Percentiles rank a stretch among this genome's conserved stretches.
These are phyloP conservation scores for Megacollybia marginata DNA, from an alignment of 768 basidiomycete species.

Conservation along the genomic window DNA sequence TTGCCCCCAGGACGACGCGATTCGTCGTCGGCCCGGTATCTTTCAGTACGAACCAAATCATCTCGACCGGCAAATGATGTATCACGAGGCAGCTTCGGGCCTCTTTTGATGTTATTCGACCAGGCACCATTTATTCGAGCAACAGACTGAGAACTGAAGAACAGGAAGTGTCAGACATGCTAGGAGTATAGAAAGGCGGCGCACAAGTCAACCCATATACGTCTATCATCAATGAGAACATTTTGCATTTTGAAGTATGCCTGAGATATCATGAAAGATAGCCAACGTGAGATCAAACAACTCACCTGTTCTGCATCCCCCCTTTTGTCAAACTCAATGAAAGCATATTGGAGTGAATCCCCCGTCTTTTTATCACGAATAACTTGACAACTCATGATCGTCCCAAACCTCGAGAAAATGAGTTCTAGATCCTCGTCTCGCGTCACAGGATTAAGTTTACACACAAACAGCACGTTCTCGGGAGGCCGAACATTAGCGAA, in stretches of 20 bases:
- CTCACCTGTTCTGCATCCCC: constrained; percentile 91
- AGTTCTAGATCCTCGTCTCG: constrained; percentile 94
- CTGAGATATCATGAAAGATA: constrained; percentile 26
- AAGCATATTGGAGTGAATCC: constrained; percentile 95
- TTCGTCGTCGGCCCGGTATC: constrained; percentile 41
- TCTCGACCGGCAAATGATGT: constrained; percentile 64
- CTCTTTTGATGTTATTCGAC: constrained; percentile 70
- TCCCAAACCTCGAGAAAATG: constrained; percentile 93
- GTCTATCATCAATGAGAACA: constrained; percentile 91
- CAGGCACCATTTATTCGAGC: constrained; percentile 75
- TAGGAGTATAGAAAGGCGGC: constrained; percentile 17
- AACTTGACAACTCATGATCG: constrained; percentile 96
- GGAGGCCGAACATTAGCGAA: constrained; percentile 98
- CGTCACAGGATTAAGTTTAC: constrained; percentile 96
- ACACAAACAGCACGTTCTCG: constrained; percentile 97
- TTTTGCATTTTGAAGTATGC: constrained; percentile 99
- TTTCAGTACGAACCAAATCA: constrained; percentile 65
- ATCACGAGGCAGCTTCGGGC: constrained; percentile 22
- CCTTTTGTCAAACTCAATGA: constrained; percentile 93
- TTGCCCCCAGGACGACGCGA: constrained; percentile 19
- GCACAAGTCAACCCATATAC: constrained; percentile 99
- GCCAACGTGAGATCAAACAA: constrained; percentile 2
- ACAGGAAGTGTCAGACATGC: constrained; percentile 8
- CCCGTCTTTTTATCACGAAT: constrained; percentile 95
- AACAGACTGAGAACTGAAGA: constrained; percentile 82